A percentile compares a stretch with the other conserved stretches of the same genome.
Conservation (phyloP, 495 filamentous ascomycete genomes). For the Aspergillus funiculosus region DNA sequence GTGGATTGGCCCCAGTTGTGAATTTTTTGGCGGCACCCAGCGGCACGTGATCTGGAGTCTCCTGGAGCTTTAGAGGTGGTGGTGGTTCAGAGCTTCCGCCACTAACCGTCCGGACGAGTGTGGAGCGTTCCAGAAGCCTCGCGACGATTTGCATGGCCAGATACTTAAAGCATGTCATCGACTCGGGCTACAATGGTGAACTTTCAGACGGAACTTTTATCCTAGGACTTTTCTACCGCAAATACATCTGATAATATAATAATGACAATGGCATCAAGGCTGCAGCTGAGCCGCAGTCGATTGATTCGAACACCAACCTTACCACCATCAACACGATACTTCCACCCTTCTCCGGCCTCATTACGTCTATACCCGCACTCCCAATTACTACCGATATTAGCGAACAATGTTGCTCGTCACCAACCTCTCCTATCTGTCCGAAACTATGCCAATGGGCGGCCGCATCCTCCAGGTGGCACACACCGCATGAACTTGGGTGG, state of each 20-base stretch:
- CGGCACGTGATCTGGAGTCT: constrained; percentile 31
- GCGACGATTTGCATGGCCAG: constrained; percentile 22
- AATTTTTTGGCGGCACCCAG: constrained; percentile 31
- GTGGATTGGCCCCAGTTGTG: constrained; percentile 25
- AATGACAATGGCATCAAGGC: constrained; percentile 34
- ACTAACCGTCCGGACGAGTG: constrained; percentile 24
- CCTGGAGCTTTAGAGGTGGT: constrained; percentile 28
- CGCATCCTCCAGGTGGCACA: constrained; percentile 84
- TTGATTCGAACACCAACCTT: constrained; percentile 27
- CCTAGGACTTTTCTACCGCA: not conserved
- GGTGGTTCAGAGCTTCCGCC: constrained; percentile 25
- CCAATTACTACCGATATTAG: constrained; percentile 14
- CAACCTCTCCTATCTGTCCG: constrained; percentile 30
- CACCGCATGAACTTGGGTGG: constrained; percentile 87
- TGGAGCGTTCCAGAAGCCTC: constrained; percentile 45
- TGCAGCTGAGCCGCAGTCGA: constrained; percentile 30
- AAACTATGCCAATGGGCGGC: constrained; percentile 68
- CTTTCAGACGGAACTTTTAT: not conserved
- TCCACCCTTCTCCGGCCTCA: constrained; percentile 20
- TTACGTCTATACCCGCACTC: constrained; percentile 20
- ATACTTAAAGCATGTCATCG: constrained; percentile 20
- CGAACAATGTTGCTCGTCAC: constrained; percentile 1
- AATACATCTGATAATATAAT: not conserved
- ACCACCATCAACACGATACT: constrained; percentile 17
- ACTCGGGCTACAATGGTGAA: not conserved